Evolutionary conservation across 139 green algal genomes (phyloP).

Genomic region (Diplosphaera chodatii): DNA sequence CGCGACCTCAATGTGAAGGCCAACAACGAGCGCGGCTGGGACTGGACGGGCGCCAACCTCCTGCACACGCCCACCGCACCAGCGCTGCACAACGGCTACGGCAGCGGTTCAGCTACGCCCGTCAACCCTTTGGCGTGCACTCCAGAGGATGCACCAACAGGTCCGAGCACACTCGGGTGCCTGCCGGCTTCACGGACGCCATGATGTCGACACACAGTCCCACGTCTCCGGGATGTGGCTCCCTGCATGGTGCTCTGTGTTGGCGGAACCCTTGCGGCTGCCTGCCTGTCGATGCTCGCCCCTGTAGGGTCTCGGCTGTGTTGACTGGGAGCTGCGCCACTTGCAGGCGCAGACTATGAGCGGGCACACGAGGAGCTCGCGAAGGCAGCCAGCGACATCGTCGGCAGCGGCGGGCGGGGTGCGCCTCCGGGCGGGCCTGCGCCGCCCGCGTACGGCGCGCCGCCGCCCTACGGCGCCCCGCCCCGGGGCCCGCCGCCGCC

Average conservation of each 20-base stretch:
- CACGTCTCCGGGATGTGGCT: too few relatives aligned
- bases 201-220: too few relatives aligned
- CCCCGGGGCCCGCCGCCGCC: too few relatives aligned
- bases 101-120: not conserved
- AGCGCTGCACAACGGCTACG: not conserved
- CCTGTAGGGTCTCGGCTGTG: too few relatives aligned
- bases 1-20: conserved; percentile 33
- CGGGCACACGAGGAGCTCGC: not conserved
- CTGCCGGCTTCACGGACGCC: too few relatives aligned
- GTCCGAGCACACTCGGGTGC: too few relatives aligned
- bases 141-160: not conserved
- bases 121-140: not conserved
- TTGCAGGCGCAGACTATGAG: not conserved
- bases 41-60: conserved; percentile 14
- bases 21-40: conserved; percentile 22
- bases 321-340: too few relatives aligned
- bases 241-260: too few relatives aligned
- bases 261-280: too few relatives aligned
- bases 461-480: not conserved
- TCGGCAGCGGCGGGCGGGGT: not conserved
- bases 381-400: not conserved
- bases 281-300: too few relatives aligned
- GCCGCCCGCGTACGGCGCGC: too few relatives aligned
- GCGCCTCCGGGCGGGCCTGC: too few relatives aligned
- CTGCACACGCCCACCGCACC: not conserved